Conservation (phyloP, 257 asterid genomes). For the Capsicum rhomboideum region DNA sequence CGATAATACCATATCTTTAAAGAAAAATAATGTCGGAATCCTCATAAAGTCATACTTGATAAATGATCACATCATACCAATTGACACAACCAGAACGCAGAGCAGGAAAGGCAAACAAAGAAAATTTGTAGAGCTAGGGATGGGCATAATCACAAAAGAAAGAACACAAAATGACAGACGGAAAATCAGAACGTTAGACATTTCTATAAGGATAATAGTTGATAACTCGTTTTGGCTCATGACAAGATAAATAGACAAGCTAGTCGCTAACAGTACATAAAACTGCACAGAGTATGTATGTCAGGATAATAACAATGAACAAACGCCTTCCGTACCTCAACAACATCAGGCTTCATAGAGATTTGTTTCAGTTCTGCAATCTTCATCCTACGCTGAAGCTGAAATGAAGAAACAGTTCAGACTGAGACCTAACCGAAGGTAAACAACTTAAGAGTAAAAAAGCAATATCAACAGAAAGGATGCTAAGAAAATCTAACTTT, state of each 20-base stretch:
- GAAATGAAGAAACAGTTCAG: constrained; percentile 16
- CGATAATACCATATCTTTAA: background rate
- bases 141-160: background rate
- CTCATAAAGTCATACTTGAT: background rate
- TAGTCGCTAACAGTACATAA: background rate
- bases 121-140: background rate
- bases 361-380: constrained; percentile 88
- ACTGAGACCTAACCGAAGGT: background rate
- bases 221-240: background rate
- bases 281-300: background rate
- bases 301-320: background rate
- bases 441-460: background rate
- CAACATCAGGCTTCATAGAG: constrained; percentile 83
- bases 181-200: background rate
- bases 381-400: constrained; percentile 95
- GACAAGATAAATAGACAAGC: background rate
- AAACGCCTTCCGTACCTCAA: constrained; percentile 49
- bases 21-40: background rate
- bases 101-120: background rate
- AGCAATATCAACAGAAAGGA: background rate
- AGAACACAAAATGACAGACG: background rate
- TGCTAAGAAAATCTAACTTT: constrained; percentile 38
- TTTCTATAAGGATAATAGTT: background rate
- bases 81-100: background rate
- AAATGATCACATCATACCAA: background rate